Evolutionary conservation across 352 stramenopile genomes (phyloP), one percentile per base, ranked within the genome.

Genomic region (Phytophthora sojae): DNA sequence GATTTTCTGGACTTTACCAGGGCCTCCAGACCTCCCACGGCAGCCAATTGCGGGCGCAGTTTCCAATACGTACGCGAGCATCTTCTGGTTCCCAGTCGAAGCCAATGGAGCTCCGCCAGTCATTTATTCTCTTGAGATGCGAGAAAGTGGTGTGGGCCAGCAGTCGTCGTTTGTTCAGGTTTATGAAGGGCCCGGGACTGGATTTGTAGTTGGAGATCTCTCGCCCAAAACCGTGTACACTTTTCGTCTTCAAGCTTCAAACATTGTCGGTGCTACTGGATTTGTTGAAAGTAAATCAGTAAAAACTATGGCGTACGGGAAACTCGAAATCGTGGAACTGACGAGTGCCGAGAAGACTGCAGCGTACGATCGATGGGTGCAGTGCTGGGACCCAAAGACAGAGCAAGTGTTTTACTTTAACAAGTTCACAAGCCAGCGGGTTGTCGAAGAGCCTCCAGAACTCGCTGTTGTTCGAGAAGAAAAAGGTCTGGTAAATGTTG

Each of bases 371-470:
- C 80, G 80, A 0, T 97, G 91, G 91, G 81, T 96, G 9, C 88
- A 94, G 64, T 97, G 89, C 76, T 97, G 91, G 91, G 91, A 97
- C 39, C 80, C 80, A 35, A 92, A 90, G 65, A 81, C 87, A 8
- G 88, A 96, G 64, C 77, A 93, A 61, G 84, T 96, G 0, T 97
- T 97, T 67, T 97, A 90, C 73, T 97, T 96, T 75, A 95, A 97
- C 74, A 91, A 91, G 69, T 93, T 88, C 29, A 94, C 86, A 4
- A 89, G 83, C 37, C 85, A 93, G 62, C 85, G 81, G 14, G 85
- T 90, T 35, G 89, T 73, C 0, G 75, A 88, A 4, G 85, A 93
- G 49, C 84, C 85, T 17, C 67, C 44, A 7, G 88, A 95, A 25
- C 30, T 95, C 1, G 59, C 57, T 0, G 71, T 76, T 6, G 79